Conservation (phyloP, 495 filamentous ascomycete genomes). For the Podospora didyma region DNA sequence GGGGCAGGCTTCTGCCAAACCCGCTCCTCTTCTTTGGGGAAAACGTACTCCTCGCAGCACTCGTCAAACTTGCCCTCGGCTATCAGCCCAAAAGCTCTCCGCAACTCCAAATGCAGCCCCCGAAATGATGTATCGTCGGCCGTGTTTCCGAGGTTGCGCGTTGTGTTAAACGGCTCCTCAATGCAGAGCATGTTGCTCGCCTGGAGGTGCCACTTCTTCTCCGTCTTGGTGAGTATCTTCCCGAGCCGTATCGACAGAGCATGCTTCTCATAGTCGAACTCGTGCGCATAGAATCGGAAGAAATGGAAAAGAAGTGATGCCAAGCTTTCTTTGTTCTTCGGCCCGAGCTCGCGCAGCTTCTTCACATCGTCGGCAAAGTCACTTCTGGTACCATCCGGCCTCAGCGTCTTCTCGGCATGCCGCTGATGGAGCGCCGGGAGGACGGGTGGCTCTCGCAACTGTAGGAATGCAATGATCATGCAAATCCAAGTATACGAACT, state of each 20-base stretch:
- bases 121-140: constrained; percentile 91
- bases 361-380: constrained; percentile 84
- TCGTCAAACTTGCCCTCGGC: constrained; percentile 69
- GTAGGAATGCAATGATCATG: constrained; percentile 94
- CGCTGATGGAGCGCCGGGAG: constrained; percentile 81
- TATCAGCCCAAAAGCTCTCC: constrained; percentile 79
- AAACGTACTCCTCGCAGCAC: constrained; percentile 81
- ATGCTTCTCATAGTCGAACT: constrained; percentile 80
- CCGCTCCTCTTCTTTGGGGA: constrained; percentile 77
- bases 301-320: constrained; percentile 87
- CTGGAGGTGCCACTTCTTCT: constrained; percentile 77
- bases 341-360: constrained; percentile 66
- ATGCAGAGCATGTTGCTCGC: constrained; percentile 84
- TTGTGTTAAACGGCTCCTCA: constrained; percentile 92
- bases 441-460: constrained; percentile 82
- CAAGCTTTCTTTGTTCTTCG: constrained; percentile 74
- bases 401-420: constrained; percentile 56
- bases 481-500: constrained; percentile 99
- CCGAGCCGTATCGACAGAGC: constrained; percentile 88
- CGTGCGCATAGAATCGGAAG: constrained; percentile 90
- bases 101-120: constrained; percentile 83
- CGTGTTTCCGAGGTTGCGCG: constrained; percentile 94
- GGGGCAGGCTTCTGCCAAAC: constrained; percentile 66
- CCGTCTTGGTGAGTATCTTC: constrained; percentile 73
- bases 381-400: constrained; percentile 58